These are phyloP conservation scores for Talaromyces sp. DNA, from an alignment of 2,329 filamentous ascomycete species.

Conservation along the genomic window DNA sequence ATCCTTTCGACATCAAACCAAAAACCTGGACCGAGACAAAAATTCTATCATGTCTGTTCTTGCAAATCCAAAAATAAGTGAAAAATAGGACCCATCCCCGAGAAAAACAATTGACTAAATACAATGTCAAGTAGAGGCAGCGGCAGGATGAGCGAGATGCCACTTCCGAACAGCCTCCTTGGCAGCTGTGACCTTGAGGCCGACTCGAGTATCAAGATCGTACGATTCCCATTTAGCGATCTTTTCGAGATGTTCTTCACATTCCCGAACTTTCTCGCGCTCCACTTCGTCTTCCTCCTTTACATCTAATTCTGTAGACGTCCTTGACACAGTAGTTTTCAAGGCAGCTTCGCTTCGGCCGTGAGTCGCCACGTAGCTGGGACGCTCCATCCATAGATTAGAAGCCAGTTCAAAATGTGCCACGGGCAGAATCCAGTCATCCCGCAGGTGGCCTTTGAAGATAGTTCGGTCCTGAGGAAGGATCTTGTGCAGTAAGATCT, in stretches of 20 bases:
- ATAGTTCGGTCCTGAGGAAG: conserved; percentile 51
- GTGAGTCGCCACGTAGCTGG: conserved; percentile 33
- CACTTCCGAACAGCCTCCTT: conserved; percentile 41
- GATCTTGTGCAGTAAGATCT: conserved; percentile 58
- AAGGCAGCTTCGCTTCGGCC: conserved; percentile 9
- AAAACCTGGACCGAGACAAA: not conserved
- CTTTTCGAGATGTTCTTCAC: conserved; percentile 52
- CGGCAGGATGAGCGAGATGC: conserved; percentile 26
- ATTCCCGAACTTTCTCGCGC: conserved; percentile 43
- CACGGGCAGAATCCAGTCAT: conserved; percentile 63
- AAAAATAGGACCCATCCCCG: no score
- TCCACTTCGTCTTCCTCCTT: conserved; percentile 25
- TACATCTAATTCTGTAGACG: conserved; percentile 16
- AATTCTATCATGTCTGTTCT: not conserved
- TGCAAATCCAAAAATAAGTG: not conserved
- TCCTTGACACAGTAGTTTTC: conserved; percentile 2
- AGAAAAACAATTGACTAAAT: not conserved
- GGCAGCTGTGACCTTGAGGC: conserved; percentile 44
- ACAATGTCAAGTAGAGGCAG: not conserved
- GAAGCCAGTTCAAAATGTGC: conserved; percentile 85
- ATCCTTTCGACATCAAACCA: not conserved
- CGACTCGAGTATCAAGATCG: conserved; percentile 56
- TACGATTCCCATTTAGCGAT: conserved; percentile 57
- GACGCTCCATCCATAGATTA: conserved; percentile 67
- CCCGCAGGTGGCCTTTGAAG: conserved; percentile 48